Evolutionary conservation across 139 green algal species (phyloP).

Genomic region (Picochlorum sp.): DNA sequence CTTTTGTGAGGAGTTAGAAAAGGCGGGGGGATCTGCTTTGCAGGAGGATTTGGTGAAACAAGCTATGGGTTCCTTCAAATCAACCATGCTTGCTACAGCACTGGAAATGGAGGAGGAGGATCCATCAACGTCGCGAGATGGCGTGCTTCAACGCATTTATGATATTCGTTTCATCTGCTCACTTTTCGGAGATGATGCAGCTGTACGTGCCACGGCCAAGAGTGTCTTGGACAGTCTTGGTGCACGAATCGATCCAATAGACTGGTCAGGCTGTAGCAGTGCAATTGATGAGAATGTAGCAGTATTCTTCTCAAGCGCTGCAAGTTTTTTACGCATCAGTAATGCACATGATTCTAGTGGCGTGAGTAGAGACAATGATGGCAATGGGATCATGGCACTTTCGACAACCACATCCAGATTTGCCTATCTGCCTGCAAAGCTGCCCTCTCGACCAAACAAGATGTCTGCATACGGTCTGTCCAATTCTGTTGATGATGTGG

Average conservation of each 20-base stretch:
- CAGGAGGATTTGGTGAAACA: slow-evolving; percentile 46
- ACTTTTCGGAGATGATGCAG: slow-evolving; percentile 35
- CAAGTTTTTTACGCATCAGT: background rate
- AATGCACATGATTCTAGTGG: no score
- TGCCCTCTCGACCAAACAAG: background rate
- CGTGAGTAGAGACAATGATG: background rate
- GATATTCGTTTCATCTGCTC: slow-evolving; percentile 70
- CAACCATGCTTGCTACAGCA: slow-evolving; percentile 41
- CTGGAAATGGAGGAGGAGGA: no score
- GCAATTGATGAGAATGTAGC: background rate
- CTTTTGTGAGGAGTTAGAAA: slow-evolving; percentile 43
- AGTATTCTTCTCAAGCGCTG: background rate
- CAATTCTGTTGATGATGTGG: background rate
- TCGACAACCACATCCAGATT: background rate
- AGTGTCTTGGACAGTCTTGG: background rate
- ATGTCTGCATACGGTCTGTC: background rate
- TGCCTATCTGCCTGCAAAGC: background rate
- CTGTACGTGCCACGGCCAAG: background rate
- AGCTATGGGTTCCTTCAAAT: slow-evolving; percentile 47
- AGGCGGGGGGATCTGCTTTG: slow-evolving; percentile 46
- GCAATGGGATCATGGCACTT: background rate
- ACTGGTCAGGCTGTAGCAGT: slow-evolving; percentile 92
- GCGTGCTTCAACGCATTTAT: slow-evolving; percentile 85
- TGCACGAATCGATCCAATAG: slow-evolving; percentile 83
- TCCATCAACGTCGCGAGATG: slow-evolving; percentile 23